Evolutionary conservation across 306 rosid species (phyloP), one percentile per base, ranked within the genome.

Genomic region (Prunus dulcis): DNA sequence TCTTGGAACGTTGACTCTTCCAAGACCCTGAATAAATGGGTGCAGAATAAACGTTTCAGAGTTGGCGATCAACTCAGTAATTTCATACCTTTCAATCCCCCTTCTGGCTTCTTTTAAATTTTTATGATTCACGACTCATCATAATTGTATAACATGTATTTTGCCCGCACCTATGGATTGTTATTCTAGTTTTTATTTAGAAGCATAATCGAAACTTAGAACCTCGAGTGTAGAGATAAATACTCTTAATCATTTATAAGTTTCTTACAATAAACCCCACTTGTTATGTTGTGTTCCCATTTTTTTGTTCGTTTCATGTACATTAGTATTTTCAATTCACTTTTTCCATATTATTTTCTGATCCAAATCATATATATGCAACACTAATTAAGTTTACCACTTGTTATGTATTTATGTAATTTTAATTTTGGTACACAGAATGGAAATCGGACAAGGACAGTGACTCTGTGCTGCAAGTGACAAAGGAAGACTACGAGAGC

Each of bases 391-490:
- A 25, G 2, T 38, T 1, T 38, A 38, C 43, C 43, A 38, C 43
- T 38, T 0, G 10, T 25, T 2, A 3, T 0, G 43, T 30, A 63
- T 30, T 19, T 63, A 8, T 3, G 23, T 15, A 3, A 8, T 63
- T 63, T 17, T 28, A 12, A 5, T 63, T 8, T 6, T 63, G 46
- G n/a, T 63, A 3, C 20, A 2, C 55, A 73, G 76, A 22, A 57
- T 72, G 67, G 56, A 25, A 68, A 68, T 46, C 32, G 41, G 23
- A 63, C 34, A 25, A 72, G 8, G 22, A 27, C 15, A n/a, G 49
- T 28, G 67, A 22, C 10, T 30, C 76, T 25, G 76, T 57, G 11
- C 19, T 73, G 67, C 23, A 72, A 72, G 67, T 72, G 56, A 58
- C 57, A 14, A 57, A 73, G 67, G 56, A 73, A 17, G 77, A 23